These are phyloP conservation scores for Botryotinia convoluta DNA, from an alignment of 2,329 filamentous ascomycete species.

Conservation along the genomic window DNA sequence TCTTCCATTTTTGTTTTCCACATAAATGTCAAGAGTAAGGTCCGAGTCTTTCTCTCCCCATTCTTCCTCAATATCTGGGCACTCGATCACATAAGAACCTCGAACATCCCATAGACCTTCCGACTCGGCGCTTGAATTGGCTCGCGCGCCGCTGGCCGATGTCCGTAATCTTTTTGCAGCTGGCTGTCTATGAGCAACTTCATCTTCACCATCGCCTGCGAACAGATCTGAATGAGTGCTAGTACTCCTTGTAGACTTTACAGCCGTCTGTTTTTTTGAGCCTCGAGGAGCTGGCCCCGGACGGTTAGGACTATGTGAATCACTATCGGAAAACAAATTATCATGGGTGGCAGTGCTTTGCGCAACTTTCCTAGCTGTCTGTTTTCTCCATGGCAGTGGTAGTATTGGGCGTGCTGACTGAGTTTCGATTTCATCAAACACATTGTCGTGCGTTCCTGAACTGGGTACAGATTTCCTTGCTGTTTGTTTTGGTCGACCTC, in stretches of 20 bases:
- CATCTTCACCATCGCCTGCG: neutral
- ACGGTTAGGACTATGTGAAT: neutral
- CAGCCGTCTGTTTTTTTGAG: slow-evolving; percentile 18
- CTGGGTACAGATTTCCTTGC: slow-evolving; percentile 18
- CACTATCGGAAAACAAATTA: neutral
- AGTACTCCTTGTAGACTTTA: slow-evolving; percentile 9
- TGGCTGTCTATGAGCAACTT: neutral
- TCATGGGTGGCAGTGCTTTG: neutral
- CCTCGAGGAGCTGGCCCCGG: neutral
- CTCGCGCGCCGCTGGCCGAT: neutral
- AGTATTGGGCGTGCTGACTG: neutral
- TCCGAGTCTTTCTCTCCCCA: slow-evolving; percentile 17
- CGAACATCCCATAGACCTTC: slow-evolving; percentile 23
- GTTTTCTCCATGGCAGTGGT: slow-evolving; percentile 14
- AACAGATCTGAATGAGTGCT: neutral
- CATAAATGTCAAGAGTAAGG: slow-evolving; percentile 23
- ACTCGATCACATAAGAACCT: slow-evolving; percentile 23
- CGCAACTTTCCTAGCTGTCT: slow-evolving; percentile 17
- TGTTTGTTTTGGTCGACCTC: slow-evolving; percentile 20
- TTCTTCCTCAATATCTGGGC: slow-evolving; percentile 20
- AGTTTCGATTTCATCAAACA: neutral
- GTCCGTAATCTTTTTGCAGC: slow-evolving; percentile 1
- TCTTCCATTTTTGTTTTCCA: slow-evolving; percentile 20
- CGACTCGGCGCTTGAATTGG: neutral
- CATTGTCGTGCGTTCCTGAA: slow-evolving; percentile 7